These are phyloP conservation scores for Immersiporthe knoxdaviesiana DNA, from an alignment of 2,329 filamentous ascomycete species.

Conservation along the genomic window DNA sequence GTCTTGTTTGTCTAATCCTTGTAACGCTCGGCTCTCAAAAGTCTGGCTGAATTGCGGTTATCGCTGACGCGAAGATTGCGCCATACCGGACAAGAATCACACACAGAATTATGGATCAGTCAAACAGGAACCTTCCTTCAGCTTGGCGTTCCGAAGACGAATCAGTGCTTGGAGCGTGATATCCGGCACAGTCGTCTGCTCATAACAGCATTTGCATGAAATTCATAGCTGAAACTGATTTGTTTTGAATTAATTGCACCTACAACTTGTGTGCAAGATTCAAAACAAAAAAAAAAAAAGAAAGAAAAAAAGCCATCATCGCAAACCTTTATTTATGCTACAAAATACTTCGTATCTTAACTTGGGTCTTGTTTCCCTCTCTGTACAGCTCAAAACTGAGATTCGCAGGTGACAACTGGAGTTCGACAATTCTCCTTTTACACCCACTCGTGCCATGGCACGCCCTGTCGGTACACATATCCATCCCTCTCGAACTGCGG, in stretches of 20 bases:
- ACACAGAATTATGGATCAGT: neutral
- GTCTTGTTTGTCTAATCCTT: neutral
- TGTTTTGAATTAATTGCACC: neutral
- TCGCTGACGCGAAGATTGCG: slow-evolving; percentile 4
- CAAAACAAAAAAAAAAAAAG: too few species aligned
- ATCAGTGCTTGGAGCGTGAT: neutral
- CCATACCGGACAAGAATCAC: slow-evolving; percentile 5
- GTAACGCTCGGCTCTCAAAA: neutral
- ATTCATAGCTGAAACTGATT: too few species aligned
- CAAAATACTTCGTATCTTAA: neutral
- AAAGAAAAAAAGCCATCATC: neutral
- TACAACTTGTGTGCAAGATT: too few species aligned
- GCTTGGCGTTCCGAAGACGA: neutral
- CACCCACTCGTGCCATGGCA: slow-evolving; percentile 25
- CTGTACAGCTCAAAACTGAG: neutral
- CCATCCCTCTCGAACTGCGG: slow-evolving; percentile 12
- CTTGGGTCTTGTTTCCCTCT: neutral
- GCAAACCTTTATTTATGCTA: neutral
- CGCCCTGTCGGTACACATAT: slow-evolving; percentile 23
- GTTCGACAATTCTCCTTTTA: neutral
- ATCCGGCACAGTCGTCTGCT: neutral
- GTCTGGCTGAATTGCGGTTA: neutral
- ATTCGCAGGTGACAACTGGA: neutral
- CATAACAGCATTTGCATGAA: neutral
- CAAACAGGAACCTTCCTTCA: neutral